A percentile compares a stretch with the other conserved stretches of the same genome.
Evolutionary conservation across 345 rosid genomes (phyloP).

Genomic region (Syzygium oleosum): DNA sequence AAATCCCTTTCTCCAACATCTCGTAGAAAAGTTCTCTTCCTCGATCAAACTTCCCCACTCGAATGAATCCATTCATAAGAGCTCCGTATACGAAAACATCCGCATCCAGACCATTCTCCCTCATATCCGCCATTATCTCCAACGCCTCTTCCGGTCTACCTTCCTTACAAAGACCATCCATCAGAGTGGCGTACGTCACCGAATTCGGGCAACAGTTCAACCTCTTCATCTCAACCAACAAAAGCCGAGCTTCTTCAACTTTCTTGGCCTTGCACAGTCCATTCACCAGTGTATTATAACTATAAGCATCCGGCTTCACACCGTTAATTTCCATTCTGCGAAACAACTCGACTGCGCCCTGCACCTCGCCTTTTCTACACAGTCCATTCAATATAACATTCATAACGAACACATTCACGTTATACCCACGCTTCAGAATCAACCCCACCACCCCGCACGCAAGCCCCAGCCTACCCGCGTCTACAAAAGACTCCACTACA

Average conservation of each 20-base stretch:
- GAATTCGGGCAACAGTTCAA: constrained; percentile 24
- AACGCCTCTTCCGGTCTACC: constrained; percentile 43
- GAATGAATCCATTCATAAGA: constrained; percentile 21
- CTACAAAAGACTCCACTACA: constrained; percentile 43
- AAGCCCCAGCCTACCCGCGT: constrained; percentile 14
- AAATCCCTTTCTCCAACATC: constrained; percentile 33
- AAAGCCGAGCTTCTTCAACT: constrained; percentile 23
- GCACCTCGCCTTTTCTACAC: constrained; percentile 24
- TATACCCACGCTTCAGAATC: constrained; percentile 54
- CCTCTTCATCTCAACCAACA: constrained; percentile 37
- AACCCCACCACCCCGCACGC: constrained; percentile 40
- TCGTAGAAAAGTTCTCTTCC: constrained; percentile 37
- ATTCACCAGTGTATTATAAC: constrained; percentile 38
- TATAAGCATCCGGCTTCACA: constrained; percentile 26
- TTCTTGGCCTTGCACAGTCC: constrained; percentile 42
- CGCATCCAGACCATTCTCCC: constrained; percentile 24
- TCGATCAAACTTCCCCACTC: constrained; percentile 19
- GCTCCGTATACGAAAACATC: constrained; percentile 38
- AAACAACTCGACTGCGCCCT: constrained; percentile 27
- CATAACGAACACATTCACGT: constrained; percentile 22
- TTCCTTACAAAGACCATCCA: constrained; percentile 51
- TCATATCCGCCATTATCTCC: constrained; percentile 33
- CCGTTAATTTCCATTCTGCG: constrained; percentile 25
- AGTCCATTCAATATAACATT: constrained; percentile 51
- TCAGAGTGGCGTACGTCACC: constrained; percentile 34